Evolutionary conservation across 768 basidiomycete genomes (phyloP).

Genomic region (Tephrocybe sp.): DNA sequence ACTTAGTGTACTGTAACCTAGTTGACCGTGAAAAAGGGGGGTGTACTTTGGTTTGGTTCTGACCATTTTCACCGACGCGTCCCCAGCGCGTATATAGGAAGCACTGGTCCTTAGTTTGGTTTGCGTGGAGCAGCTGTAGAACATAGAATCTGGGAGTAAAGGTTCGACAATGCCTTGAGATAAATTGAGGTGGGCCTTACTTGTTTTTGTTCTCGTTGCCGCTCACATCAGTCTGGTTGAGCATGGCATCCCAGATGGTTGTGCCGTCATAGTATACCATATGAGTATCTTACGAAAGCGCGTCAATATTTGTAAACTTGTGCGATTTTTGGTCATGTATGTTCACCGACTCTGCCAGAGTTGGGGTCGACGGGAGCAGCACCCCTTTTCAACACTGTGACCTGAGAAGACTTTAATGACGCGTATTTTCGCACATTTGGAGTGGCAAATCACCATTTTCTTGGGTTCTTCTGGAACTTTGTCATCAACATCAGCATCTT

Average conservation of each 20-base stretch:
- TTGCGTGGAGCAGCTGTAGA: constrained; percentile 53
- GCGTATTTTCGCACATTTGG: not conserved
- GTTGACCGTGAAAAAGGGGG: not conserved
- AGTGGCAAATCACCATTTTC: constrained; percentile 41
- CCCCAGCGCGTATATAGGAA: constrained; percentile 58
- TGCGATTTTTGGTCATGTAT: not conserved
- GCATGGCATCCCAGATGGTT: constrained; percentile 57
- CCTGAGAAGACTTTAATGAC: constrained; percentile 16
- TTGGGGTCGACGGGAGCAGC: constrained; percentile 54
- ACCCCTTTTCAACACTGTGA: constrained; percentile 49
- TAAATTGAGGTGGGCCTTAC: constrained; percentile 24
- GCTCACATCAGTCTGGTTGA: constrained; percentile 59
- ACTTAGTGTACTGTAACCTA: not conserved
- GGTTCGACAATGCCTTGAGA: not conserved
- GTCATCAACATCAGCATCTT: constrained; percentile 13
- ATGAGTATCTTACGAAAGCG: constrained; percentile 40
- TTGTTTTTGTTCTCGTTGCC: constrained; percentile 56
- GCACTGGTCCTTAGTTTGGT: constrained; percentile 34
- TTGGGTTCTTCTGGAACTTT: constrained; percentile 27
- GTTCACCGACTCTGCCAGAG: constrained; percentile 47
- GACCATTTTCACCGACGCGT: constrained; percentile 59
- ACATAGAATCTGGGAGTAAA: constrained; percentile 50
- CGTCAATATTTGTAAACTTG: not conserved
- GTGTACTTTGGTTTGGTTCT: constrained; percentile 47
- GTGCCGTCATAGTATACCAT: constrained; percentile 44